These are phyloP conservation scores for Postia placenta DNA, from an alignment of 768 basidiomycete species.

Conservation along the genomic window DNA sequence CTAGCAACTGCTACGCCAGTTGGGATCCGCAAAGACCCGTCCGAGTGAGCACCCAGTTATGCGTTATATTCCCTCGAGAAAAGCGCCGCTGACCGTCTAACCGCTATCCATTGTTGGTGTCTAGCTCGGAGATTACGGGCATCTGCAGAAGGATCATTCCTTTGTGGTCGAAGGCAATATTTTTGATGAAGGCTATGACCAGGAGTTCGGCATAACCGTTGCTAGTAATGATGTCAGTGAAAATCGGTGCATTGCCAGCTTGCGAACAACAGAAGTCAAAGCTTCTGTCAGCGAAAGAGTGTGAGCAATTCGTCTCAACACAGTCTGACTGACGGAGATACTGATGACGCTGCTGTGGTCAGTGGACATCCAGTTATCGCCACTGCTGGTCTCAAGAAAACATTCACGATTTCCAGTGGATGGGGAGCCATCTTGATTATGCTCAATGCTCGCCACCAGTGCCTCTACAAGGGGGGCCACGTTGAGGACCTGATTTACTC, in stretches of 20 bases:
- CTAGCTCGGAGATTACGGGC: slow-evolving; percentile 5
- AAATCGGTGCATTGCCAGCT: background rate
- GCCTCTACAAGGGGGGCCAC: background rate
- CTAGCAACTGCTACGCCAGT: slow-evolving; percentile 4
- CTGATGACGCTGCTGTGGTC: too few relatives aligned
- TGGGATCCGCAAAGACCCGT: slow-evolving; percentile 4
- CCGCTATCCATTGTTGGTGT: background rate
- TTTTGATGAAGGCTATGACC: background rate
- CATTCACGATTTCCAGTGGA: background rate
- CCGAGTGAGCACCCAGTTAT: background rate
- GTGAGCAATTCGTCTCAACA: too few relatives aligned
- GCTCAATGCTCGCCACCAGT: background rate
- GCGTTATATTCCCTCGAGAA: background rate
- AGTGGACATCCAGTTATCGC: background rate
- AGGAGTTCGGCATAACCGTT: background rate
- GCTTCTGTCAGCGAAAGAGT: background rate
- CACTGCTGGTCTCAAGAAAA: background rate
- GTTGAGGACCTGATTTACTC: slow-evolving; percentile 2
- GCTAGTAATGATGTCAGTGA: background rate
- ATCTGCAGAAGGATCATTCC: slow-evolving; percentile 1
- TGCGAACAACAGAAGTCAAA: background rate
- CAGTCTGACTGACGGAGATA: too few relatives aligned
- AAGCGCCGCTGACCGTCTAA: background rate
- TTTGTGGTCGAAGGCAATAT: slow-evolving; percentile 6
- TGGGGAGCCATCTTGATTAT: slow-evolving; percentile 1